A percentile compares a stretch with the other conserved stretches of the same genome.
phyloP scores from a whole-genome alignment of 73 alveolate species.

The Chromera velia region DNA sequence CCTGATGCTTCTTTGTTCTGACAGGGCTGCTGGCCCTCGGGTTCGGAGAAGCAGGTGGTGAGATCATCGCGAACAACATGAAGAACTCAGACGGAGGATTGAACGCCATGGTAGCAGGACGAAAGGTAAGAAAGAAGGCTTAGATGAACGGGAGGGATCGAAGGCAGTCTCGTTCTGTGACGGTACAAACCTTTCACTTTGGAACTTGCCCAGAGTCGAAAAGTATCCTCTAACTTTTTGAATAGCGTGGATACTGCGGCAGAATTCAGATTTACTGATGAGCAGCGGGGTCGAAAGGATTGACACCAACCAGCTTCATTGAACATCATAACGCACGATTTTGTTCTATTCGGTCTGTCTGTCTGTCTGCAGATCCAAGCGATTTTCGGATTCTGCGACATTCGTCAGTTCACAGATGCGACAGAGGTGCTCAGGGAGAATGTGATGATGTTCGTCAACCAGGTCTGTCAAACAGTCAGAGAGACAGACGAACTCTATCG shows the following conservation, averaged over 20 bases:
- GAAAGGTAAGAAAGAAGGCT: too few species aligned
- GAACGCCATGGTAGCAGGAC: not conserved
- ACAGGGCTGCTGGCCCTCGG: conserved; percentile 2
- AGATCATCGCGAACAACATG: conserved; percentile 62
- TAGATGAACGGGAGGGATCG: too few species aligned
- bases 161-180: too few species aligned
- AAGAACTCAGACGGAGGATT: conserved; percentile 33
- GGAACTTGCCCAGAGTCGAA: too few species aligned
- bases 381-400: conserved; percentile 76
- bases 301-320: too few species aligned
- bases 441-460: conserved; percentile 82
- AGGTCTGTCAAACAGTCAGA: conserved; percentile 5
- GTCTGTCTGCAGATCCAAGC: conserved; percentile 48
- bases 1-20: too few species aligned
- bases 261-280: too few species aligned
- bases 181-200: too few species aligned
- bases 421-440: conserved; percentile 81
- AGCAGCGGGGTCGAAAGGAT: too few species aligned
- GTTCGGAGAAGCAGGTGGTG: conserved; percentile 58
- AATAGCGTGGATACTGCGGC: too few species aligned
- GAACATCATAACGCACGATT: not conserved
- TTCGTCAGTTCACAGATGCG: conserved; percentile 68
- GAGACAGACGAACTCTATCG: too few species aligned
- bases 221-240: too few species aligned
- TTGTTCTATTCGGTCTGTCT: not conserved